Evolutionary conservation across 2,329 filamentous ascomycete genomes (phyloP).

Genomic region (Colletotrichum sp.): DNA sequence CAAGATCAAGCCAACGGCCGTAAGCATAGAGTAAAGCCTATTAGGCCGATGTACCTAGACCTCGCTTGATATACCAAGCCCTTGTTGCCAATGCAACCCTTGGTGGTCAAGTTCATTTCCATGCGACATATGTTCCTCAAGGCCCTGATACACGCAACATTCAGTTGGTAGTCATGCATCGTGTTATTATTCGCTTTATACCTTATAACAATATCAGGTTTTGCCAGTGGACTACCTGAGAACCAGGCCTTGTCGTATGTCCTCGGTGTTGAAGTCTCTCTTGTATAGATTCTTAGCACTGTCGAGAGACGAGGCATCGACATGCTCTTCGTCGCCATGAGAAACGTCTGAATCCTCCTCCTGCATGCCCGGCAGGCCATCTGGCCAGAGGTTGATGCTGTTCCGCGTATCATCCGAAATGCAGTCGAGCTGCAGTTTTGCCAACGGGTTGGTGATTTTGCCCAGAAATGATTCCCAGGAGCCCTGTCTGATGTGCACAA

Average conservation of each 20-base stretch:
- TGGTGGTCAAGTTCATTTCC: background rate
- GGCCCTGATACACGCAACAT: background rate
- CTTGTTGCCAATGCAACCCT: fast-evolving
- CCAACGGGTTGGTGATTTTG: background rate
- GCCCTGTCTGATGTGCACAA: background rate
- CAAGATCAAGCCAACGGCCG: background rate
- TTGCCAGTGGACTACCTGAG: background rate
- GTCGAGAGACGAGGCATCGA: background rate
- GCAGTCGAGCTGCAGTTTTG: background rate
- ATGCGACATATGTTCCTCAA: background rate
- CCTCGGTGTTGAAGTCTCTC: background rate
- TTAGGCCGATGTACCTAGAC: background rate
- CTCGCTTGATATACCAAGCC: background rate
- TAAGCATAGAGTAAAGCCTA: background rate
- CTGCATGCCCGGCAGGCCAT: background rate
- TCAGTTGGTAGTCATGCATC: background rate
- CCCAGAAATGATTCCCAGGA: background rate
- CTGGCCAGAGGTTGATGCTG: background rate
- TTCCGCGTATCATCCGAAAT: background rate
- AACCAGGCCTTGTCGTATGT: background rate
- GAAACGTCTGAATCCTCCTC: background rate
- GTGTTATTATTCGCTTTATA: background rate
- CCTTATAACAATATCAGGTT: background rate
- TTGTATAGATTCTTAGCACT: background rate
- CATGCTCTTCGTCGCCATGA: background rate